These are phyloP conservation scores for Coriaria nepalensis DNA, from an alignment of 306 rosid species.

Conservation along the genomic window DNA sequence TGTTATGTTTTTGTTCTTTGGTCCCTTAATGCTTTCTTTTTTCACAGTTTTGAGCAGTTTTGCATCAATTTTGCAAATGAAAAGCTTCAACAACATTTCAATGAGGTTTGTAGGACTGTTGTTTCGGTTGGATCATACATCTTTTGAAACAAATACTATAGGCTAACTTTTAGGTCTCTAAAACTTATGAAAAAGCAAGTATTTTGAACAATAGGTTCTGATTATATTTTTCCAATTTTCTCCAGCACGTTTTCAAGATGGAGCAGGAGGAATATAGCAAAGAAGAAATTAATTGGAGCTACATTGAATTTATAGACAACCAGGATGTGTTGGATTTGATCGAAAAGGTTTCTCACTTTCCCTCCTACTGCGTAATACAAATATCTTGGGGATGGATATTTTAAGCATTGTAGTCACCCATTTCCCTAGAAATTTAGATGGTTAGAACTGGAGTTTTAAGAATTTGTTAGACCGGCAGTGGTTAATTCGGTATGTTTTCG, in stretches of 20 bases:
- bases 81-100: constrained; percentile 98
- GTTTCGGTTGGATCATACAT: neutral
- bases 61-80: constrained; percentile 98
- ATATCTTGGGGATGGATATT: no score
- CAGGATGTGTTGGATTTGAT: constrained; percentile 94
- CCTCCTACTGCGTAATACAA: constrained; percentile 1
- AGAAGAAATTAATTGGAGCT: constrained; percentile 98
- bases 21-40: constrained; percentile 14
- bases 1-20: neutral
- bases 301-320: constrained; percentile 94
- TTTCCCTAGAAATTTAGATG: no score
- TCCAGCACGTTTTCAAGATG: constrained; percentile 98
- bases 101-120: constrained; percentile 50
- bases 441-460: no score
- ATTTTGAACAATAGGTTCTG: constrained; percentile 3
- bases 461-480: no score
- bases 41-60: constrained; percentile 91
- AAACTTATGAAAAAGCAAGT: no score
- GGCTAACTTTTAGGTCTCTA: no score
- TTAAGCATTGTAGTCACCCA: neutral
- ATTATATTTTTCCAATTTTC: constrained; percentile 12
- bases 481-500: no score
- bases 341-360: constrained; percentile 59
- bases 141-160: no score
- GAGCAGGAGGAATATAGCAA: constrained; percentile 94